Evolutionary conservation across 441 rosid genomes (phyloP), one percentile per base, ranked within the genome.

Genomic region (Gossypium gossypioides): DNA sequence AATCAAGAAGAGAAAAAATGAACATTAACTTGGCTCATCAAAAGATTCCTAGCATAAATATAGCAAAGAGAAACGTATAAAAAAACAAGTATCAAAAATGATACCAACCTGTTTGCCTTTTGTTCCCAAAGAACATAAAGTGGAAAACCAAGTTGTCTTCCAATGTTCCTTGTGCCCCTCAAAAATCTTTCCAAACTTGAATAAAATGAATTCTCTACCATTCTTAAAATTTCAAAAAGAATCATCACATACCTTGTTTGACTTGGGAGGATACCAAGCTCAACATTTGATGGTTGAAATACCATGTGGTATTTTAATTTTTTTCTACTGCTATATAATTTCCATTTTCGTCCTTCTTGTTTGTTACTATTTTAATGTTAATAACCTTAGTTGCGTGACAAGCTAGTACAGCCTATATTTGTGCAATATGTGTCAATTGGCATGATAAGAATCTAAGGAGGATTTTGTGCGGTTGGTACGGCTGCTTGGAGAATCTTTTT

Each of bases 191-290:
- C 54, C 69, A 65, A 58, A 59, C 59, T 24, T 1, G 19, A 34
- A 29, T 27, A 27, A 27, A 7, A 4, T 40, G 34, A 15, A 51
- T 51, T 27, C 44, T n/a, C 37, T 2, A 13, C 19, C 56, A 54
- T 21, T 55, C 8, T 0, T 48, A 7, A 46, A 54, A 8, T 68
- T 71, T 71, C 75, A 72, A 77, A 27, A 40, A 16, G 64, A n/a
- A 29, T 59, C 71, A 46, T 55, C 59, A 50, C 56, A 67, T 71
- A 19, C 40, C 55, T 68, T 54, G 34, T 69, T 73, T 76, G 76
- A 76, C 77, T 76, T 68, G 50, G 12, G 50, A 18, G 50, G 21
- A 40, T 57, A 10, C 37, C 54, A 40, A 7, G 63, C 72, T 25
- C 34, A 15, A 65, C 62, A 57, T 15, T 64, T 22, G 32, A 61